Conservation (phyloP, 73 alveolate species). For the Uronychia setigera region DNA sequence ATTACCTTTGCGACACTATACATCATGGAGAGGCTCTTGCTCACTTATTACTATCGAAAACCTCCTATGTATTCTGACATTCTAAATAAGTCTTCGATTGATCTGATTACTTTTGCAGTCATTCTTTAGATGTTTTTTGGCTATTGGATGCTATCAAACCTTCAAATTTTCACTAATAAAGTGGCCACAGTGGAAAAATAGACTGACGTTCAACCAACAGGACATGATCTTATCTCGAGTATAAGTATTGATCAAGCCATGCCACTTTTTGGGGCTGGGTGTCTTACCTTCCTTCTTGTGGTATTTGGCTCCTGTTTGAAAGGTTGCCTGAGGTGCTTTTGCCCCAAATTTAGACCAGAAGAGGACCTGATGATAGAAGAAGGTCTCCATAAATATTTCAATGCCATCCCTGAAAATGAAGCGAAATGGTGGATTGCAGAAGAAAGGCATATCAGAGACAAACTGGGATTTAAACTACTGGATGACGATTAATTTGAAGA, state of each 20-base stretch:
- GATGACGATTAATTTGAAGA: background rate
- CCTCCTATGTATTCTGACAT: conserved; percentile 58
- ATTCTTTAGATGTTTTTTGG: conserved; percentile 19
- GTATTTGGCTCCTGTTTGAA: conserved; percentile 31
- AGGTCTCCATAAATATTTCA: conserved; percentile 22
- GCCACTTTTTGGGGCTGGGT: conserved; percentile 21
- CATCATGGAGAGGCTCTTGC: conserved; percentile 34
- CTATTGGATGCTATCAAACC: conserved; percentile 54
- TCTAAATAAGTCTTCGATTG: conserved; percentile 21
- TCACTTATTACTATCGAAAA: conserved; percentile 40
- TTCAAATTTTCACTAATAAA: conserved; percentile 40
- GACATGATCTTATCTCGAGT: conserved; percentile 21
- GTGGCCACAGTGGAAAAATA: background rate
- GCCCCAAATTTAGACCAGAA: conserved; percentile 11
- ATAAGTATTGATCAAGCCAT: conserved; percentile 11
- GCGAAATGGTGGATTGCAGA: conserved; percentile 16
- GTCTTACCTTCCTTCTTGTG: conserved; percentile 41
- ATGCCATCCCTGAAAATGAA: conserved; percentile 6
- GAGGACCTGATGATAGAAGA: conserved; percentile 2
- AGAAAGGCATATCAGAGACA: conserved; percentile 23
- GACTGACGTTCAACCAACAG: conserved; percentile 6
- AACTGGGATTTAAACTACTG: conserved; percentile 26
- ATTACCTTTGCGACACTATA: conserved; percentile 29
- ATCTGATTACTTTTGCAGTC: conserved; percentile 11
- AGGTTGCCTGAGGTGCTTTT: conserved; percentile 5